Evolutionary conservation across 2,329 filamentous ascomycete genomes (phyloP).

Genomic region (Ascochyta clinopodiicola): DNA sequence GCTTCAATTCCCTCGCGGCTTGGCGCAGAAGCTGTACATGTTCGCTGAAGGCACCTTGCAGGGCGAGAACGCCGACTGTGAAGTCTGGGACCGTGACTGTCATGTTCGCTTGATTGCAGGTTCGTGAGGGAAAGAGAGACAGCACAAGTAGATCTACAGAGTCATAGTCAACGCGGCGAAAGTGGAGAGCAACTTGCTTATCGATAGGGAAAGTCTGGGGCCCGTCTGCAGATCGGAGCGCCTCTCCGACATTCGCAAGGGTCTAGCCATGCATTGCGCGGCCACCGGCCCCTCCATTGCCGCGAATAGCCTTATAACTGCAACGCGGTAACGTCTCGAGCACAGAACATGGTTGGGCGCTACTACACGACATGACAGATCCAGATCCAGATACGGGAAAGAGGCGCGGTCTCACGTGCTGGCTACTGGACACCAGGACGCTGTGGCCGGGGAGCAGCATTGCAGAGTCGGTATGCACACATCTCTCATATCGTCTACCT

Average conservation of each 20-base stretch:
- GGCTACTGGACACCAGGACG: slow-evolving; percentile 57
- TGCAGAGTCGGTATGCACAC: slow-evolving; percentile 20
- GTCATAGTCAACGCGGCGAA: slow-evolving; percentile 14
- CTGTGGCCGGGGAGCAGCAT: slow-evolving; percentile 57
- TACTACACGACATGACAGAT: slow-evolving; percentile 23
- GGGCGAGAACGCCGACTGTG: slow-evolving; percentile 70
- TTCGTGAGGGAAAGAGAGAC: too few species aligned
- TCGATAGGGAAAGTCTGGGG: slow-evolving; percentile 17
- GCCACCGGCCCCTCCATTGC: slow-evolving; percentile 21
- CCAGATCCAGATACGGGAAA: slow-evolving; percentile 13
- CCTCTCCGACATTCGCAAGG: slow-evolving; percentile 2
- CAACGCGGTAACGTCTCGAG: neutral
- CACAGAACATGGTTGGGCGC: neutral
- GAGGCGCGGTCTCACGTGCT: slow-evolving; percentile 49
- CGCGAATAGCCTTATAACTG: slow-evolving; percentile 24
- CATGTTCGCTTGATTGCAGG: slow-evolving; percentile 16
- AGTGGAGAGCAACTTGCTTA: slow-evolving; percentile 7
- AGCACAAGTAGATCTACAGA: neutral
- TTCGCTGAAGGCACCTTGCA: slow-evolving; percentile 93
- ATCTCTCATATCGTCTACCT: neutral
- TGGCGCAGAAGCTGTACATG: slow-evolving; percentile 78
- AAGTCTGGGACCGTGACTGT: slow-evolving; percentile 42
- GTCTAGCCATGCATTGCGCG: neutral
- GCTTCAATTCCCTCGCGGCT: slow-evolving; percentile 63
- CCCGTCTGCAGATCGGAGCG: slow-evolving; percentile 3